Conservation (phyloP, 352 stramenopile genomes). For the Pythium brachiatum region DNA sequence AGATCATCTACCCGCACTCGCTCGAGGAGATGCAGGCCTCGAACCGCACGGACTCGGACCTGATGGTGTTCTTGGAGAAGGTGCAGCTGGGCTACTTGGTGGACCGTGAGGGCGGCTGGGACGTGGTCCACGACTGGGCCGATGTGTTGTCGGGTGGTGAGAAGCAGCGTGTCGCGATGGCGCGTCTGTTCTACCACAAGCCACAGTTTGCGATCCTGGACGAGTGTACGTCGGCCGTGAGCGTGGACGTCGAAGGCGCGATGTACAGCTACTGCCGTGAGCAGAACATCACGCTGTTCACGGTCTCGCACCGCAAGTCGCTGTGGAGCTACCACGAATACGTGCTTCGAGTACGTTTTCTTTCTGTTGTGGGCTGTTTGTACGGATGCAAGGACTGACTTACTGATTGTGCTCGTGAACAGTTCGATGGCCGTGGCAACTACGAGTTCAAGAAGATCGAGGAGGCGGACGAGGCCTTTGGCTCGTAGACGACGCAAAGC, state of each 20-base stretch:
- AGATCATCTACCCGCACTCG: conserved; percentile 89
- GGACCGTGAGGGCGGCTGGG: conserved; percentile 69
- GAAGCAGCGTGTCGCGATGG: conserved; percentile 91
- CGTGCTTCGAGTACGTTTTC: conserved; percentile 58
- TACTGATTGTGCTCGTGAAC: conserved; percentile 13
- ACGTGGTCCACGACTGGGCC: conserved; percentile 83
- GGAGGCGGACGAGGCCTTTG: conserved; percentile 71
- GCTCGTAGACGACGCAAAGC: conserved; percentile 38
- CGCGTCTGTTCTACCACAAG: conserved; percentile 88
- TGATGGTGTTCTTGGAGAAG: conserved; percentile 72
- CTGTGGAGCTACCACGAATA: conserved; percentile 90
- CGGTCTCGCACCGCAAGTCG: conserved; percentile 89
- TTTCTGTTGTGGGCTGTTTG: conserved; percentile 5
- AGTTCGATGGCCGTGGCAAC: conserved; percentile 83
- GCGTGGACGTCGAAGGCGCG: conserved; percentile 80
- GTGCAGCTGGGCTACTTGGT: conserved; percentile 81
- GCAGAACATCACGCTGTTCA: conserved; percentile 91
- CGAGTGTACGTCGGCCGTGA: conserved; percentile 84
- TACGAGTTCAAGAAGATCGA: conserved; percentile 89
- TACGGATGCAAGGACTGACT: not conserved
- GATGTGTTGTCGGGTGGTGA: conserved; percentile 88
- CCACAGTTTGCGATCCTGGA: conserved; percentile 90
- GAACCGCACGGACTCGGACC: conserved; percentile 55
- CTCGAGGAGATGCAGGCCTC: conserved; percentile 57
- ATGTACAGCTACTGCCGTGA: conserved; percentile 86